Conservation (phyloP, 2,329 filamentous ascomycete species). For the Colletotrichum sp. region DNA sequence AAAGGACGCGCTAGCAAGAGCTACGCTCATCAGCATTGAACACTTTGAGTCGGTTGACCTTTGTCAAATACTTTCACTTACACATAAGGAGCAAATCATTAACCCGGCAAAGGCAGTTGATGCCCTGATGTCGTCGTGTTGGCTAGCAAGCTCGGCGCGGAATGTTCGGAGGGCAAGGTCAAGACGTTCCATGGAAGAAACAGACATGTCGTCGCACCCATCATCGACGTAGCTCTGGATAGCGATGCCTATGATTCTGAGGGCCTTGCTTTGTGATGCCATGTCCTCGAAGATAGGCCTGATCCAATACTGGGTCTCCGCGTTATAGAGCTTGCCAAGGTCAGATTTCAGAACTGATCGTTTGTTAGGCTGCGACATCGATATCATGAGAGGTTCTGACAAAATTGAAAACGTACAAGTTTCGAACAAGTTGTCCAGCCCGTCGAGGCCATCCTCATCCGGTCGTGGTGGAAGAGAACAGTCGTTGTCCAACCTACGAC, state of each 20-base stretch:
- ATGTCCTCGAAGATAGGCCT: neutral
- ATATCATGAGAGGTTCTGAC: neutral
- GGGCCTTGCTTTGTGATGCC: neutral
- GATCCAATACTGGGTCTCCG: neutral
- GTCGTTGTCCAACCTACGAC: neutral
- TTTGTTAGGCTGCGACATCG: neutral
- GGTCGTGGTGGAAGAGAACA: neutral
- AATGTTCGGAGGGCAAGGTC: neutral
- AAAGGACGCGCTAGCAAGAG: neutral
- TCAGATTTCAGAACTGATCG: neutral
- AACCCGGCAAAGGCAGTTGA: neutral
- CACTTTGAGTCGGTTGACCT: neutral
- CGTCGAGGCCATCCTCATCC: neutral
- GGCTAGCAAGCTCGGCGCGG: neutral
- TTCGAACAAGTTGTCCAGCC: neutral
- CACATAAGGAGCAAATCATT: neutral
- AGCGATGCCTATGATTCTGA: neutral
- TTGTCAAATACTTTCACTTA: neutral
- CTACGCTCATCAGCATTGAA: neutral
- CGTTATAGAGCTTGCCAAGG: neutral
- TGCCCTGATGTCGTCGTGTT: neutral
- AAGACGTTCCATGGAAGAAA: neutral
- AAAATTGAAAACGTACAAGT: neutral
- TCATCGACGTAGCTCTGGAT: neutral
- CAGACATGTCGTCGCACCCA: neutral